Conservation (phyloP, 345 rosid species). For the Populus pruinosa region DNA sequence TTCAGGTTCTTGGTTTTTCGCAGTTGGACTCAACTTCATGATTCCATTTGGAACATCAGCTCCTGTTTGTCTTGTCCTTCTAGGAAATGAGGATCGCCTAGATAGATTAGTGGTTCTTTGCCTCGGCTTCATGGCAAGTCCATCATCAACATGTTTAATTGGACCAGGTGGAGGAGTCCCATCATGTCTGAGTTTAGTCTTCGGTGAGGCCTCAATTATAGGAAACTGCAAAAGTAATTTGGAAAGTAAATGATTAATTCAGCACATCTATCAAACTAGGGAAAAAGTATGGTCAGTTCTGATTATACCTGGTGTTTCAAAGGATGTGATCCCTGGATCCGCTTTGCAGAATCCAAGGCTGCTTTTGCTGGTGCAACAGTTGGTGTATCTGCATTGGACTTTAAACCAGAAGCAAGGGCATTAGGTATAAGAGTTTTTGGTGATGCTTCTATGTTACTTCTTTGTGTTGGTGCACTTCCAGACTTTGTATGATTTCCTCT, state of each 20-base stretch:
- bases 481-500: conserved; percentile 59
- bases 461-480: conserved; percentile 43
- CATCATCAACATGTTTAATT: conserved; percentile 47
- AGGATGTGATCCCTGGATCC: conserved; percentile 48
- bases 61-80: conserved; percentile 47
- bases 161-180: conserved; percentile 57
- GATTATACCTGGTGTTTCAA: conserved; percentile 70
- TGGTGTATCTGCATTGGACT: conserved; percentile 44
- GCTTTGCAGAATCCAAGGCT: conserved; percentile 48
- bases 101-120: conserved; percentile 65
- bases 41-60: conserved; percentile 42
- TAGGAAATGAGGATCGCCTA: conserved; percentile 55
- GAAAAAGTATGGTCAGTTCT: neutral
- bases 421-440: conserved; percentile 64
- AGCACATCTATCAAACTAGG: conserved; percentile 4
- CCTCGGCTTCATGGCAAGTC: conserved; percentile 50
- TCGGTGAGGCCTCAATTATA: conserved; percentile 52
- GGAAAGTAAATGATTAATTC: conserved; percentile 5
- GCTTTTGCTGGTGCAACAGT: conserved; percentile 41
- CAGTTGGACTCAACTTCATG: conserved; percentile 36
- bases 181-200: conserved; percentile 68
- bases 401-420: conserved; percentile 44
- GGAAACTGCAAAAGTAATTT: conserved; percentile 50
- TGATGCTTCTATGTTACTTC: conserved; percentile 51
- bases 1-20: conserved; percentile 37